Evolutionary conservation across 2,329 filamentous ascomycete species (phyloP).

Genomic region (Aschersonia sp.): DNA sequence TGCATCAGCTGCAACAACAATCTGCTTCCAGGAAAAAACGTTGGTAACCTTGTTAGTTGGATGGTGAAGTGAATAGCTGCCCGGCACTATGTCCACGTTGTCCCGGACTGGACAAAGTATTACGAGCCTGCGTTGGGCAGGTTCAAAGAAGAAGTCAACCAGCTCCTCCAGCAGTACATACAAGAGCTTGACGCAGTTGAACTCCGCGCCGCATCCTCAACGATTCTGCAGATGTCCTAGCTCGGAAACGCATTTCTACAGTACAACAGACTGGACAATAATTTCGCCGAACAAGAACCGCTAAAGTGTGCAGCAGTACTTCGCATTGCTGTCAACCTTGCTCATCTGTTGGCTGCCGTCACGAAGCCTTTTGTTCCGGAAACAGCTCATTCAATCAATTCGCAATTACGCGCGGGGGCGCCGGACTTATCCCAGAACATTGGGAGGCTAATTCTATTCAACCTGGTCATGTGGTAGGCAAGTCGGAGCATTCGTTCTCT

Average conservation of each 20-base stretch:
- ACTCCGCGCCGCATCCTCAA: conserved; percentile 1
- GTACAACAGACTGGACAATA: conserved; percentile 26
- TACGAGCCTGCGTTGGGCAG: conserved; percentile 2
- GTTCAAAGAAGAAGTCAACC: not conserved
- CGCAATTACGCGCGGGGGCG: conserved; percentile 47
- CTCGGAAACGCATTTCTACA: conserved; percentile 40
- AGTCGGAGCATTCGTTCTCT: conserved; percentile 57
- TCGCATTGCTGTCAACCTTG: conserved; percentile 59
- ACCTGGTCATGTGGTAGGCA: conserved; percentile 60
- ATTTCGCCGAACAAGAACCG: conserved; percentile 27
- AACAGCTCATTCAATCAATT: conserved; percentile 52
- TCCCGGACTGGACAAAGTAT: conserved; percentile 23
- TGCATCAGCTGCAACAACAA: conserved; percentile 66
- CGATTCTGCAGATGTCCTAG: conserved; percentile 1
- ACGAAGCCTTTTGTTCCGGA: conserved; percentile 66
- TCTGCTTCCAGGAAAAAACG: conserved; percentile 42
- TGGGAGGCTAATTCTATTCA: conserved; percentile 43
- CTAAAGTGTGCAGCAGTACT: conserved; percentile 35
- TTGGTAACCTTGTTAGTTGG: conserved; percentile 47
- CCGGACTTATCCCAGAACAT: conserved; percentile 41
- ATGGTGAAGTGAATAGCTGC: conserved; percentile 48
- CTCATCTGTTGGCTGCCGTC: conserved; percentile 59
- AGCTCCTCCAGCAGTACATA: conserved; percentile 3
- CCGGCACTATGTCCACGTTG: conserved; percentile 26
- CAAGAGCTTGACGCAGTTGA: conserved; percentile 3